Conservation (phyloP, 192 early-diverging fungal genomes). For the Rhizophagus prolifer region DNA sequence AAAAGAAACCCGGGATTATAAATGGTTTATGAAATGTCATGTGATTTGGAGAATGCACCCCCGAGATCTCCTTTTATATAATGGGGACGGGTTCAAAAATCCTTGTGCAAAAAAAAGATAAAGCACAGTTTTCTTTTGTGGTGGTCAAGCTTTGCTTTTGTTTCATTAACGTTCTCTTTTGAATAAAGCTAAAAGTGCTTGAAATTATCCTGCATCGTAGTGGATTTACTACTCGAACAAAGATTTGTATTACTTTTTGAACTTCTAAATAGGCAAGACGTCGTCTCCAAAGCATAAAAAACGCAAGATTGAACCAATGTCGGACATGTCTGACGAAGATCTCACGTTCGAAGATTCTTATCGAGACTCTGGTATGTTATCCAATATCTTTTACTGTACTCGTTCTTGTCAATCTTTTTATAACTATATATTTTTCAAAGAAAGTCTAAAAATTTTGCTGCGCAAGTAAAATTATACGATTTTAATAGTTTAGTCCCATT, state of each 20-base stretch:
- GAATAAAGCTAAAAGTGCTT: neutral
- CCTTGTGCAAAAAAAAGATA: neutral
- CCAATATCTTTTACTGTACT: neutral
- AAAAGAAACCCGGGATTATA: too few species aligned
- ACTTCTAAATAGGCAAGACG: conserved; percentile 24
- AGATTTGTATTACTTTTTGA: neutral
- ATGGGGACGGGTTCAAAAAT: neutral
- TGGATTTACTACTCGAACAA: neutral
- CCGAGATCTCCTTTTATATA: neutral
- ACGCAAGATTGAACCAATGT: conserved; percentile 30
- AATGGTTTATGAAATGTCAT: neutral
- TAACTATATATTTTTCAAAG: too few species aligned
- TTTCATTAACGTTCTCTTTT: neutral
- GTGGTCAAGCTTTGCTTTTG: neutral
- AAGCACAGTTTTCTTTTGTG: neutral
- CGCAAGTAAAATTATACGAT: neutral
- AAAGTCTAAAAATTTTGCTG: neutral
- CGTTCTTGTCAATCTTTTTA: neutral
- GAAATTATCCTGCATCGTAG: neutral
- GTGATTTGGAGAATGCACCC: neutral
- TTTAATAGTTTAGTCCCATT: neutral
- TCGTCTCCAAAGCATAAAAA: conserved; percentile 29
- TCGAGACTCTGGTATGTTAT: conserved; percentile 6
- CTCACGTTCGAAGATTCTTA: neutral
- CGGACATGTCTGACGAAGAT: conserved; percentile 27